phyloP scores from a whole-genome alignment of 305 asterid genomes.

The Solanum chacoense region DNA sequence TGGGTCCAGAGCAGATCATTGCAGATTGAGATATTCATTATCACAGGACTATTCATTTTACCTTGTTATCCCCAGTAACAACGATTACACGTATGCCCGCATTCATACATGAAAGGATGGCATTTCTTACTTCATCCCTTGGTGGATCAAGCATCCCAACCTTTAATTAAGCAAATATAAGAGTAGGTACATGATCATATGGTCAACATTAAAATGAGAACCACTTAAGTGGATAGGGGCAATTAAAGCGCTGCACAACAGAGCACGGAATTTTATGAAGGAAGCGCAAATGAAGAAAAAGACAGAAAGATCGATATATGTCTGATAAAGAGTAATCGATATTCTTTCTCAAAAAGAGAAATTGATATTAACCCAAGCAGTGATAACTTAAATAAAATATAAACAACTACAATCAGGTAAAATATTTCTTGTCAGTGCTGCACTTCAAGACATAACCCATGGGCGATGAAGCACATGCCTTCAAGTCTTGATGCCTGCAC shows the following conservation, averaged over 20 bases:
- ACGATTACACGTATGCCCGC: conserved; percentile 99
- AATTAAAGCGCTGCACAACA: neutral
- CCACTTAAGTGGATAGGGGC: neutral
- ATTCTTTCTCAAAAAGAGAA: neutral
- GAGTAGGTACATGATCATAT: neutral
- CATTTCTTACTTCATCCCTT: conserved; percentile 90
- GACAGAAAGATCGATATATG: neutral
- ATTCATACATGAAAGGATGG: conserved; percentile 90
- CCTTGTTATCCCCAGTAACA: conserved; percentile 99
- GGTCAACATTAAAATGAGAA: neutral
- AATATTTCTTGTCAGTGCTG: neutral
- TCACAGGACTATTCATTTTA: conserved; percentile 10
- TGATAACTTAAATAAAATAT: neutral
- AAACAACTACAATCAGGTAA: neutral
- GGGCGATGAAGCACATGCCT: neutral
- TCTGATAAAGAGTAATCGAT: neutral
- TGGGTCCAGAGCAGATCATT: neutral
- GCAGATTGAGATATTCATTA: neutral
- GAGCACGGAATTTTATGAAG: neutral
- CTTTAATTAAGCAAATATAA: conserved; percentile 18
- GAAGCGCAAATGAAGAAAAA: neutral
- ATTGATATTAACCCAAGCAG: neutral
- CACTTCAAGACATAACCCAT: neutral
- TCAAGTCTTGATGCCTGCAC: neutral
- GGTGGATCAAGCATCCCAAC: conserved; percentile 99